Evolutionary conservation across 2,329 filamentous ascomycete genomes (phyloP), one percentile per base, ranked within the genome.

Genomic region (Eurotiales sp.): DNA sequence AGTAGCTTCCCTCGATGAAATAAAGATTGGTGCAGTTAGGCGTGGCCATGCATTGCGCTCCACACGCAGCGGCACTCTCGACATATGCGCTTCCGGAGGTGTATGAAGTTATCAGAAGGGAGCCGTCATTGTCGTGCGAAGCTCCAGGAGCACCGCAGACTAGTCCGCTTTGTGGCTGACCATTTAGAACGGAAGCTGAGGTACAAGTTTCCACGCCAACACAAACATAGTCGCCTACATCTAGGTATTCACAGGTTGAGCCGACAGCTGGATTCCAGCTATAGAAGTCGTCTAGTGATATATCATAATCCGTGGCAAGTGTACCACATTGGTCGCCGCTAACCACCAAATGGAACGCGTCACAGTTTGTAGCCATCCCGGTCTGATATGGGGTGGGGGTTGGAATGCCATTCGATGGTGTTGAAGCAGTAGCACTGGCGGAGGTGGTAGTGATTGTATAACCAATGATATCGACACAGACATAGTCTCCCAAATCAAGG

Each of bases 341-440:
- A 10, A 29, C 23, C 10, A 45, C 42, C 10, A 12, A 8, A 25
- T 45, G 27, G 42, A 45, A 45, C 17, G 30, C 27, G 19, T 27
- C 27, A 25, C 42, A 45, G 42, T 45, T 25, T 23, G 21, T 32
- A 11, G 32, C 42, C 42, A 45, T 45, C 12, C 42, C 42, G n/a
- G 42, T 12, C 42, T 45, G 23, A 11, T 10, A 15, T 15, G 42
- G 42, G 12, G 42, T 30, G 19, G 42, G 42, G 17, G 42, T 45
- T 14, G 42, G 11, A 8, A 45, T 12, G 6, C 36, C 36, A 22
- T 39, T 32, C 29, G 29, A 12, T 12, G 29, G 14, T 12, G 29
- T 32, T 8, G 29, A 12, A 8, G 10, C 8, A 12, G 29, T 32
- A 32, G 29, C 29, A 25, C 22, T 42, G n/a, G n/a, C n/a, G n/a